Evolutionary conservation across 2,329 filamentous ascomycete species (phyloP), one percentile per base, ranked within the genome.

Genomic region (Botrytis pseudocinerea): DNA sequence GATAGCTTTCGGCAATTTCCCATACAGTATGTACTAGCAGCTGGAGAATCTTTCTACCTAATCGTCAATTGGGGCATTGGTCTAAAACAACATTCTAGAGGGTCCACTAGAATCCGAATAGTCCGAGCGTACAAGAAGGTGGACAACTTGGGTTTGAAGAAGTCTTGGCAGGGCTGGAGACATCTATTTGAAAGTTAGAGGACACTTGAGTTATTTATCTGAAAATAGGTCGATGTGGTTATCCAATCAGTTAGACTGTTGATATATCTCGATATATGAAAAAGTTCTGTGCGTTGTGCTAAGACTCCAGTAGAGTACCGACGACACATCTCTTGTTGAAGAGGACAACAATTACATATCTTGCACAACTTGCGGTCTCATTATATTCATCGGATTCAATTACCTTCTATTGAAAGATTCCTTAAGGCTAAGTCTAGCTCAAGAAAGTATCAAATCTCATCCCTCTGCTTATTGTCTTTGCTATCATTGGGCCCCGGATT

Each of bases 131-230:
- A 42, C 25, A 44, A 57, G 35, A 7, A 57, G 42, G n/a, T 57
- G 35, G 65, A 25, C 3, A n/a, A 63, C 4, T 25, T 42, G 42
- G 22, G 44, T 51, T 51, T 51, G 18, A 32, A 44, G 38, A 44
- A n/a, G 22, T 40, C 65, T 59, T 42, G 38, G 18, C 12, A 69
- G 48, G 48, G 65, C 65, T 69, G 38, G 22, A 69, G 18, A 59
- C 44, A 57, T 32, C 28, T 25, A 22, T n/a, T 3, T 20, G n/a
- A 2, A 63, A 18, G 25, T 18, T n/a, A 28, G n/a, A 28, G 25
- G 10, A 42, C 25, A 40, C 35, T 25, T 5, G n/a, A 57, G 25
- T 12, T 2, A 40, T 68, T 18, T 28, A 25, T 65, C 46, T 25
- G 62, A 44, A 65, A 65, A 48, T 4, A 25, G 28, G n/a, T 32